These are phyloP conservation scores for Ogataea populi-albae DNA, from an alignment of 805 yeast species.

Conservation along the genomic window DNA sequence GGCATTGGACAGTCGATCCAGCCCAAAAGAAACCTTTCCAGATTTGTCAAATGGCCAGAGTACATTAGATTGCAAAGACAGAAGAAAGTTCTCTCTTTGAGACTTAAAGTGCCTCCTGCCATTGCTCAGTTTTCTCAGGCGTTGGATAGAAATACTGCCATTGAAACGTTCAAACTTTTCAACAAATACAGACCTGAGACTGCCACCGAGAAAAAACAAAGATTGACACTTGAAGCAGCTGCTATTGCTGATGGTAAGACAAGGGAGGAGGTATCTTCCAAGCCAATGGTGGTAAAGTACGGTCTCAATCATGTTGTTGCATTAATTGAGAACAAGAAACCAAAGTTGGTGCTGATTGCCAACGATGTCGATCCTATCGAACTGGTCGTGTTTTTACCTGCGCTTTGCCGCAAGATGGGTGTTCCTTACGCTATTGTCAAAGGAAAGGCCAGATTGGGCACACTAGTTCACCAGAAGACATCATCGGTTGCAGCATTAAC, in stretches of 20 bases:
- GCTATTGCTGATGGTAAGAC: constrained; percentile 96
- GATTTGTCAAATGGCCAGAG: constrained; percentile 98
- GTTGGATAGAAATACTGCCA: constrained; percentile 96
- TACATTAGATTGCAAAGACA: constrained; percentile 97
- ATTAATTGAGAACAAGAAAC: constrained; percentile 94
- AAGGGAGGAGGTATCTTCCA: constrained; percentile 91
- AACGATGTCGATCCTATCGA: constrained; percentile 98
- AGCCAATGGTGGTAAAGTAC: constrained; percentile 93
- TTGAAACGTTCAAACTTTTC: constrained; percentile 91
- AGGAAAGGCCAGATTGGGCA: constrained; percentile 97
- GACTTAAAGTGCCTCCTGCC: constrained; percentile 98
- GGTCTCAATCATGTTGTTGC: constrained; percentile 98
- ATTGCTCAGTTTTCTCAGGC: constrained; percentile 91
- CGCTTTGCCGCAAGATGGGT: constrained; percentile 98
- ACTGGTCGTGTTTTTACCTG: constrained; percentile 92
- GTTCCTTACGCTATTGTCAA: constrained; percentile 95
- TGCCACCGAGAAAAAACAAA: constrained; percentile 92
- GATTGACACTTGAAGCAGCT: constrained; percentile 96
- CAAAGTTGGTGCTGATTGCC: constrained; percentile 91
- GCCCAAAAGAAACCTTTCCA: constrained; percentile 89
- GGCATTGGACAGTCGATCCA: constrained; percentile 94
- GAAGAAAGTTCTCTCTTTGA: constrained; percentile 86
- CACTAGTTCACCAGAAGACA: constrained; percentile 93
- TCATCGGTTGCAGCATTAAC: constrained; percentile 94
- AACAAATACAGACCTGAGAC: constrained; percentile 99